phyloP scores from a whole-genome alignment of 108 stramenopile species.

The Nannochloropsis salina region DNA sequence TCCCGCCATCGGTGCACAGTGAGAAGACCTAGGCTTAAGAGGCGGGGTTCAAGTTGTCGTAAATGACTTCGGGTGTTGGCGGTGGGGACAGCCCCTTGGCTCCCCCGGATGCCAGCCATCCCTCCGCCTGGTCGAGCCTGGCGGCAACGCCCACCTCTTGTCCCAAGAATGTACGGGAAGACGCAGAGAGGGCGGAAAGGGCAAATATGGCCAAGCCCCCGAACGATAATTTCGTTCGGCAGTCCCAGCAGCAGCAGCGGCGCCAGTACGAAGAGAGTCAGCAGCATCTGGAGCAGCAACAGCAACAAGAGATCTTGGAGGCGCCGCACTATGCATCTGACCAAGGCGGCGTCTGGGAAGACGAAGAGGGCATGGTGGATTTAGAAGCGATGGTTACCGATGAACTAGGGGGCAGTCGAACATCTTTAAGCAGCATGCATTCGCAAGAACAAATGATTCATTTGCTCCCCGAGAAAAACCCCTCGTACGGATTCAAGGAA shows the following conservation, averaged over 20 bases:
- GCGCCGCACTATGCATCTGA: neutral
- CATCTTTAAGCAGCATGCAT: neutral
- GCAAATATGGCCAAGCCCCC: neutral
- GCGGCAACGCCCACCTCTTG: neutral
- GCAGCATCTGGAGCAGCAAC: neutral
- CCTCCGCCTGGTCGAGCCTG: too few relatives aligned
- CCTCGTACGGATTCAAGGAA: conserved; percentile 14
- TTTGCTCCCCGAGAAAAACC: neutral
- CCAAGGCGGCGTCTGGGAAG: neutral
- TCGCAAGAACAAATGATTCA: conserved; percentile 15
- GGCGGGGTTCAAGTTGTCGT: too few relatives aligned
- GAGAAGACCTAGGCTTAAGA: too few relatives aligned
- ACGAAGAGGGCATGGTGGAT: neutral
- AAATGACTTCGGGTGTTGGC: too few relatives aligned
- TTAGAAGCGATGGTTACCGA: neutral
- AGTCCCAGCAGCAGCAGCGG: neutral
- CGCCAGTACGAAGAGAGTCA: neutral
- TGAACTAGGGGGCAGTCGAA: neutral
- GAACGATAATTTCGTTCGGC: neutral
- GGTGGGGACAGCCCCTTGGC: too few relatives aligned
- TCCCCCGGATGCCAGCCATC: too few relatives aligned
- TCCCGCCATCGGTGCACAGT: too few relatives aligned
- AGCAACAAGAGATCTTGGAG: neutral
- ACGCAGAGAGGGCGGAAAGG: neutral
- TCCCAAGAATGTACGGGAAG: neutral